Conservation (phyloP, 2,329 filamentous ascomycete species). For the Byssochlamys sp. region DNA sequence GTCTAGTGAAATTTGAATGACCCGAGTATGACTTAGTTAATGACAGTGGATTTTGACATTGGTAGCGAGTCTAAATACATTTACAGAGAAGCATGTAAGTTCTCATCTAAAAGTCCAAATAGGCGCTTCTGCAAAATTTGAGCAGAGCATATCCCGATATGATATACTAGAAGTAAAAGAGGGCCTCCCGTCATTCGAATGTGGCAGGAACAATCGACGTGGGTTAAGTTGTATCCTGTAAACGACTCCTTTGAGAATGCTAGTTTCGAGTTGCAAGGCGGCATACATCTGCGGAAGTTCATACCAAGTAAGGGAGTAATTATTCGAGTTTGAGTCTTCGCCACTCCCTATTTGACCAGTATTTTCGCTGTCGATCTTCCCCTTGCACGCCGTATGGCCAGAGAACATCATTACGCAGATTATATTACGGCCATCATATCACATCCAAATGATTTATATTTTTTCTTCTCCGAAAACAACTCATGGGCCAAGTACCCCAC, state of each 20-base stretch:
- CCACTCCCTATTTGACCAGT: neutral
- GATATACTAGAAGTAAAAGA: neutral
- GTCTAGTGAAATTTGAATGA: neutral
- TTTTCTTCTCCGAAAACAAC: neutral
- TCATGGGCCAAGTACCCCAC: neutral
- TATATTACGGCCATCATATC: neutral
- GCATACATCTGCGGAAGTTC: neutral
- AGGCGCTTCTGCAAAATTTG: neutral
- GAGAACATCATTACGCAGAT: neutral
- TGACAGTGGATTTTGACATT: neutral
- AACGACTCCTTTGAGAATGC: neutral
- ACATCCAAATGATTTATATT: neutral
- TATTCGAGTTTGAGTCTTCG: neutral
- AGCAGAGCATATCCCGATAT: neutral
- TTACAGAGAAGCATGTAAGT: neutral
- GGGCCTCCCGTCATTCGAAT: neutral
- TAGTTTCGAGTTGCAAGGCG: neutral
- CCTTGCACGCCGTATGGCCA: neutral
- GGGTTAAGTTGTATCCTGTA: neutral
- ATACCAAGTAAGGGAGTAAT: neutral
- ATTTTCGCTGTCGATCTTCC: neutral
- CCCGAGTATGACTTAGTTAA: neutral
- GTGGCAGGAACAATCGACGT: neutral
- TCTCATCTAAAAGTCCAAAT: neutral
- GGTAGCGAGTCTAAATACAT: neutral